Evolutionary conservation across 345 rosid genomes (phyloP).

Genomic region (Ailanthus altissimus): DNA sequence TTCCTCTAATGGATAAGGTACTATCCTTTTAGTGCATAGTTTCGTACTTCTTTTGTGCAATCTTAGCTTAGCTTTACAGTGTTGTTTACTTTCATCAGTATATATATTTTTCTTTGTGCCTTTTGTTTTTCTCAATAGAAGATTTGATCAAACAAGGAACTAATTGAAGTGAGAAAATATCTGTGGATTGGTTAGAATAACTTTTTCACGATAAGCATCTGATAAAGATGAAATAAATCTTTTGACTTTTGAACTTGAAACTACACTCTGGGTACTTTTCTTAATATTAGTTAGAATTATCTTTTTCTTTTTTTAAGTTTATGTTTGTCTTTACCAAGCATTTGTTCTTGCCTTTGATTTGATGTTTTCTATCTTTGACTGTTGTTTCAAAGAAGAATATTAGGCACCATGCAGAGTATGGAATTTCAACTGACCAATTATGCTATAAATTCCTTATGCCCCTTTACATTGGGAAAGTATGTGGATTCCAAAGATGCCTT

Average conservation of each 20-base stretch:
- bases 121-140: neutral
- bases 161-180: neutral
- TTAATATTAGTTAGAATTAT: conserved; percentile 19
- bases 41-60: neutral
- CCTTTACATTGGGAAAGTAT: neutral
- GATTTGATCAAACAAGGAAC: conserved; percentile 11
- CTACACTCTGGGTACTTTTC: neutral
- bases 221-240: conserved; percentile 33
- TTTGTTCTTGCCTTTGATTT: conserved; percentile 19
- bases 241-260: conserved; percentile 37
- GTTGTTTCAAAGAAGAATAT: conserved; percentile 21
- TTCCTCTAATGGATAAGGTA: conserved; percentile 99
- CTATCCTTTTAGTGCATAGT: neutral
- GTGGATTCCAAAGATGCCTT: conserved; percentile 23
- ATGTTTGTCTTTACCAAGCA: conserved; percentile 23
- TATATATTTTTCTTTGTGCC: neutral
- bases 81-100: conserved; percentile 8
- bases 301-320: conserved; percentile 8
- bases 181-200: conserved; percentile 30
- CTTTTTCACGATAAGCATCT: conserved; percentile 39
- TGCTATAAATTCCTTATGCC: conserved; percentile 11
- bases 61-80: neutral
- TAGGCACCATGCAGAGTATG: neutral
- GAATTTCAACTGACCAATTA: conserved; percentile 17
- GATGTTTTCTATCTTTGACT: conserved; percentile 18